Evolutionary conservation across 805 yeast genomes (phyloP), one percentile per base, ranked within the genome.

Genomic region (Barnettozyma sucrosica): DNA sequence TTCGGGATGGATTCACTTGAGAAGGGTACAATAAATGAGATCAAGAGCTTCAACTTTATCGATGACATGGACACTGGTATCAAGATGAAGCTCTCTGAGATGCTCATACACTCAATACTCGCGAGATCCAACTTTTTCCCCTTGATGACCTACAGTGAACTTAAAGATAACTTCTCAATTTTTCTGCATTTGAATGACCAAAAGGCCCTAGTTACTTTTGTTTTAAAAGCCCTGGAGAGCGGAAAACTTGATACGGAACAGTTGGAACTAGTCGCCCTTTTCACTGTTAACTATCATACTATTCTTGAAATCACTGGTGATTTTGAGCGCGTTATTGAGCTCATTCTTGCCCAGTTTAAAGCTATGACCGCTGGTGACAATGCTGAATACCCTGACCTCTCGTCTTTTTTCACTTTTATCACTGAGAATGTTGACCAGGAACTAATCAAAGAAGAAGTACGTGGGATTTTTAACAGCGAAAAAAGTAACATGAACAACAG

Each of bases 131-230:
- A 66, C 48, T 64, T 66, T 5, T 69, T 69, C 49, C 62, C 70
- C 5, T 62, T 68, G 41, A 53, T 66, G 42, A 67, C 70, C 8
- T 68, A 69, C 48, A 67, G 63, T 21, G 71, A 68, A 48, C 59
- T 66, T 30, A 56, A 54, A 34, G 41, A 45, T 7, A 51, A 52
- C 18, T 33, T 57, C 11, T 50, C 47, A 41, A 50, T 51, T 4
- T 43, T 55, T 7, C 8, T 48, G 4, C 14, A 45, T 14, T 28
- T 58, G 10, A 47, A 41, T n/a, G 69, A 40, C 55, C 63, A 39
- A 57, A 62, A 47, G 58, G 67, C 55, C 55, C 65, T 52, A 7
- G 30, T 46, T 8, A 47, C 23, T 1, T 45, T 58, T 16, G 23
- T 57, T 2, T 13, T 41, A 7, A 54, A 47, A 18, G 54, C 58